Base-by-base conservation (phyloP, 169 alveolate species). In the Eimeria praecox region DNA sequence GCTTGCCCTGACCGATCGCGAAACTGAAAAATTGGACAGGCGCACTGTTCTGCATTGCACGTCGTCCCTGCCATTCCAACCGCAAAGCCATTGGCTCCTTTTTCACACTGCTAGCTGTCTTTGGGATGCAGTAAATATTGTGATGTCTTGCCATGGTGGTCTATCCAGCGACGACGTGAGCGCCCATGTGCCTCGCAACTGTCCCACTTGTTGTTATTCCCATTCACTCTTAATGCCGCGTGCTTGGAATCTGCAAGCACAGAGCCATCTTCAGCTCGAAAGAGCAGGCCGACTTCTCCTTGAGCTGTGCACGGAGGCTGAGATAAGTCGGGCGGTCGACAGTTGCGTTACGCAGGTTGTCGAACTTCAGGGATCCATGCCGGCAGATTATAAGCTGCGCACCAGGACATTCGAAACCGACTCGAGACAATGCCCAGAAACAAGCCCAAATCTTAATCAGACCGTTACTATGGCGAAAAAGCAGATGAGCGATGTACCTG, bases 311-410 rank as follows among this genome's bases (percentile, higher is more conserved):
- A 22, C 93, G 52, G 93, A 59, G 35, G 2, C 64, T 62, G 49
- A 35, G 14, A 24, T 87, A 22, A 35, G 56, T 46, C 49, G 69
- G 93, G 93, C 82, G 24, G 18, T 87, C 33, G 83, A 87, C 66
- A 87, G 82, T 46, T 87, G 93, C 64, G 93, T 87, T 35, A 56
- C 83, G 83, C 93, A 87, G 8, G 22, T 87, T 59, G 82, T 87
- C 49, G 93, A 87, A 0, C 24, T 87, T 10, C 64, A 87, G 82
- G 73, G 16, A 22, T 10, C 93, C 27, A 24, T 16, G 10, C 24
- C 44, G 3, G 64, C 49, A 4, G 93, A 46, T 18, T 4, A 20
- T 10, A 2, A 3, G 93, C 30, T 38, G 40, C 22, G 40, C 49
- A 59, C 42, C 35, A 54, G 54, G 24, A 22, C 22, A 1, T 35